Base-by-base conservation (phyloP, 192 early-diverging fungal genomes). In the Backusella sp. region DNA sequence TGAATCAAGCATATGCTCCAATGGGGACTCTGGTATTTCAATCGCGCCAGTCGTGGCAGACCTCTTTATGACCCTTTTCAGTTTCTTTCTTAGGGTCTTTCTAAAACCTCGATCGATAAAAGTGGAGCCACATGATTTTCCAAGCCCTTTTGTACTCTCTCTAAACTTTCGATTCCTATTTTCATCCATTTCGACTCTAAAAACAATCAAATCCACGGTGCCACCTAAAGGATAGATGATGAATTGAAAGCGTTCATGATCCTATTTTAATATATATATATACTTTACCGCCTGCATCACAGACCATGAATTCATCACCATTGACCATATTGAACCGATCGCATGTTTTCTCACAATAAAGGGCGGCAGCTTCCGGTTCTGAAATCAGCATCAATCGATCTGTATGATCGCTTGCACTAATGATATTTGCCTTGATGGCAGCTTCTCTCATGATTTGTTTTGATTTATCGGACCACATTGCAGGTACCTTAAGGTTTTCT, bases 271-370 rank as follows among this genome's bases (percentile, higher is more conserved):
- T 44, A 44, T 4, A 42, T 32, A 28, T 26, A 4, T 30, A n/a
- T n/a, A 19, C 28, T 34, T 71, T 79, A 84, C 85, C 85, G 19
- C 86, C 86, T 11, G 86, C 86, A 53, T 88, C 86, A 56, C 84
- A 88, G 56, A 88, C 84, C 83, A 88, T 86, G 69, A 88, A 88
- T 46, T 82, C 83, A 30, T 88, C 86, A 12, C 83, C 83, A 72
- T 85, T 77, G 44, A 75, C 78, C 70, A 88, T 76, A 44, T 82
- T 80, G 66, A 88, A 88, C n/a, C 84, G 77, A 17, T 88, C 84
- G 44, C 86, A 86, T 17, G 84, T 84, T 32, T 84, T 83, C 44
- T 85, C 84, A 73, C 86, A 88, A 46, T 88, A 88, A 7, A 85
- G 82, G 9, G 86, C 86, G 6, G 86, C 86, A 6, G 86, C 86